These are phyloP conservation scores for Medicago lupulina DNA, from an alignment of 306 rosid genomes.

Conservation along the genomic window DNA sequence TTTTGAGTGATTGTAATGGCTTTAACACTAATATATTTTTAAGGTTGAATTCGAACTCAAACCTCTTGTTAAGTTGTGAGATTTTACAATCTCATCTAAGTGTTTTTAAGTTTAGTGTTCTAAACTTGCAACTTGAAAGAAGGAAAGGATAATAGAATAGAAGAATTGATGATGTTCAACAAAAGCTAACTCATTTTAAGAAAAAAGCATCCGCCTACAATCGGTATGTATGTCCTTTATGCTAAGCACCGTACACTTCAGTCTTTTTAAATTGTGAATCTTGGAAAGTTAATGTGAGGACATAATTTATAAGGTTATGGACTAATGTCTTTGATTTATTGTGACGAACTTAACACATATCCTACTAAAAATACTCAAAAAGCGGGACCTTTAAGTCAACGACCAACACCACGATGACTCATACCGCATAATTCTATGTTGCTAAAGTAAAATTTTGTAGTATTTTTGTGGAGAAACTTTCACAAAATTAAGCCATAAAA, in stretches of 20 bases:
- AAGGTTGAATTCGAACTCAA: too few relatives aligned
- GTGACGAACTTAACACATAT: background rate
- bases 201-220: background rate
- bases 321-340: too few relatives aligned
- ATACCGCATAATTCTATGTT: background rate
- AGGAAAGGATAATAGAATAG: background rate
- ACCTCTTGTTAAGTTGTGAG: too few relatives aligned
- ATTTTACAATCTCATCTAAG: too few relatives aligned
- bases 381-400: background rate
- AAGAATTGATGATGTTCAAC: constrained; percentile 20
- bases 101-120: too few relatives aligned
- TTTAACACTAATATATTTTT: too few relatives aligned
- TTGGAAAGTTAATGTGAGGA: background rate
- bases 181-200: background rate
- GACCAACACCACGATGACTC: background rate
- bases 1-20: too few relatives aligned
- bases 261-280: background rate
- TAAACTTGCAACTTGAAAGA: constrained; percentile 28
- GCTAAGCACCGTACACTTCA: background rate
- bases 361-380: background rate
- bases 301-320: too few relatives aligned
- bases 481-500: too few relatives aligned
- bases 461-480: background rate
- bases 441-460: background rate
- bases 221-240: background rate